Base-by-base conservation (phyloP, 768 basidiomycete species). In the Rhodotorula toruloides region DNA sequence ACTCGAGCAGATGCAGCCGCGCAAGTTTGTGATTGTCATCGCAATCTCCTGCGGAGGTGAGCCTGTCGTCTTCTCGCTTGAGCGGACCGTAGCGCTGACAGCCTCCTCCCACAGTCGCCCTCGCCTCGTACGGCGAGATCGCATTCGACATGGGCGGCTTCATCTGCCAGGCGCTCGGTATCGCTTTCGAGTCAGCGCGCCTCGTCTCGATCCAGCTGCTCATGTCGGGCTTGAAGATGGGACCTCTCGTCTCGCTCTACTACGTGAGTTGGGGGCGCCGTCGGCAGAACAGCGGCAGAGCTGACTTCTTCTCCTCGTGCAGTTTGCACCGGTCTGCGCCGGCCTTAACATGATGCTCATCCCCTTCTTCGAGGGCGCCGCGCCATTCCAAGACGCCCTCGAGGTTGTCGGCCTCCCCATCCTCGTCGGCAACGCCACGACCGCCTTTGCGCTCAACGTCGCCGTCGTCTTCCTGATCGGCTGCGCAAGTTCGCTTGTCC, bases 141-240 rank as follows among this genome's bases (percentile, higher is more conserved):
- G 81, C 81, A 52, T 98, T 98, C 49, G 85, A 91, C 77, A 78
- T 89, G 53, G 79, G 87, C 49, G 94, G 94, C 11, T 98, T 98
- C 82, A 70, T 90, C 67, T 86, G 84, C 47, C 93, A 98, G 77
- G 86, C 87, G 8, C 84, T 87, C 47, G 92, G 92, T 19, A 91
- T 98, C 67, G 83, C 78, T 27, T 97, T 97, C 76, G 94, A 99
- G 79, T 88, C 91, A 2, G 88, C 89, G 27, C 88, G 94, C 46
- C 84, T 98, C 19, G 91, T 98, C 31, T 64, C 96, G 85, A 97
- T 98, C 67, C 89, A 98, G 77, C 85, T 93, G 58, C 85, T 98
- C 46, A 81, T 98, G 0, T 91, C 96, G 75, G 92, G 92, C 43
- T 80, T 96, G 75, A 96, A 96, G 80, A 97, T 98, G 93, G 91